Conservation (phyloP, 2,329 filamentous ascomycete species). For the Nigrospora osmanthi region DNA sequence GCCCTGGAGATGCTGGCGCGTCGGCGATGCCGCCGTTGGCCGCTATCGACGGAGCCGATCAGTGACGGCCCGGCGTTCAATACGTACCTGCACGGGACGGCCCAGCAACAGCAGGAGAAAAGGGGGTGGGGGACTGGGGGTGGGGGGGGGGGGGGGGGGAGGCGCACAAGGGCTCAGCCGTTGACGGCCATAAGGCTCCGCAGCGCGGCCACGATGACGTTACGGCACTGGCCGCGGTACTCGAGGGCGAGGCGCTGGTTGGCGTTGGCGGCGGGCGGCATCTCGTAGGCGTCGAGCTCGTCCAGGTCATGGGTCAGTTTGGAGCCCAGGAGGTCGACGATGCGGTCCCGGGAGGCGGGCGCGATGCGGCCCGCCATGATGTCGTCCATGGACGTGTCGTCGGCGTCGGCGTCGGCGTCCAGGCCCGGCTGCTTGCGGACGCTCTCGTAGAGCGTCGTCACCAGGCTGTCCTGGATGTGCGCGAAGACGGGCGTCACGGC, state of each 20-base stretch:
- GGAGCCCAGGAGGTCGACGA: slow-evolving; percentile 24
- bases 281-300: slow-evolving; percentile 35
- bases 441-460: slow-evolving; percentile 39
- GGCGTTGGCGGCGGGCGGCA: slow-evolving; percentile 27
- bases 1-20: too few species aligned
- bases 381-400: slow-evolving; percentile 20
- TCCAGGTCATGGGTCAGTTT: slow-evolving; percentile 34
- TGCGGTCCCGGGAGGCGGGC: slow-evolving; percentile 26
- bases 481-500: slow-evolving; percentile 31
- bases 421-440: slow-evolving; percentile 9
- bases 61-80: too few species aligned
- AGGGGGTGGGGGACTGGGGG: too few species aligned
- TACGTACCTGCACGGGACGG: not conserved
- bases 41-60: too few species aligned
- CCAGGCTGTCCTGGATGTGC: slow-evolving; percentile 44
- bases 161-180: slow-evolving; percentile 10
- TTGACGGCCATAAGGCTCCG: slow-evolving; percentile 1
- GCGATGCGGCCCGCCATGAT: slow-evolving; percentile 36
- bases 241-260: slow-evolving; percentile 40
- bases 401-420: slow-evolving; percentile 2
- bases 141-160: not conserved
- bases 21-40: too few species aligned
- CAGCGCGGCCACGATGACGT: slow-evolving; percentile 38
- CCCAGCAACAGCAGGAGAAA: not conserved
- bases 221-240: slow-evolving; percentile 41